Base-by-base conservation (phyloP, 768 basidiomycete genomes). In the Naematelia encephala region DNA sequence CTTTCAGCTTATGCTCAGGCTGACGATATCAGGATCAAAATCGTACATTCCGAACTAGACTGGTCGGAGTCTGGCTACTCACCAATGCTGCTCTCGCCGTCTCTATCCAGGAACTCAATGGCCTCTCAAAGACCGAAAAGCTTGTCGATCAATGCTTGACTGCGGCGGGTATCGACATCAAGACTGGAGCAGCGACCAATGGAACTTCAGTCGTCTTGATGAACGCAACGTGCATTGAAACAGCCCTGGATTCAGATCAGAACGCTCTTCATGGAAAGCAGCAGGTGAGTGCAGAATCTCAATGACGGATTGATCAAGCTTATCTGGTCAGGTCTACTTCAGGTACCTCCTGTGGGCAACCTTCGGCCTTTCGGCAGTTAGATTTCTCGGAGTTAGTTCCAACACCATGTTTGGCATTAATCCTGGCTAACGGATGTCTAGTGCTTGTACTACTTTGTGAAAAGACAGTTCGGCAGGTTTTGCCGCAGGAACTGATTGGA, bases 11-110 rank as follows among this genome's bases (percentile, higher is more conserved):
- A 56, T 10, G 21, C 12, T 5, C 51, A 51, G 13, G 14, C 13
- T 13, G 19, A 45, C 14, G n/a, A 50, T 1, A 47, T 50, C 39
- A 75, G 73, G 73, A 75, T 53, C 63, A 66, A 57, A 75, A 75
- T 54, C 57, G 63, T n/a, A 75, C 73, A 5, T 75, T 72, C 62
- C 62, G 75, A 28, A 76, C 75, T 8, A 58, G 75, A 27, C 63
- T 74, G 0, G 70, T 76, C 26, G 64, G 69, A 26, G 59, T 70
- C 29, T 76, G 75, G 75, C 63, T 76, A 23, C 57, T 74, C 11
- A 65, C 73, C 29, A 76, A 74, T 57, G 75, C 75, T 2, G 75
- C 66, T 21, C 63, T 76, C 5, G 73, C 72, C 3, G 68, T 74
- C 23, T 68, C 68, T 4, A 72, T 76, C 51, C 62, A 69, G 45